Evolutionary conservation across 441 rosid species (phyloP), one percentile per base, ranked within the genome.

Genomic region (Erodium texanum): DNA sequence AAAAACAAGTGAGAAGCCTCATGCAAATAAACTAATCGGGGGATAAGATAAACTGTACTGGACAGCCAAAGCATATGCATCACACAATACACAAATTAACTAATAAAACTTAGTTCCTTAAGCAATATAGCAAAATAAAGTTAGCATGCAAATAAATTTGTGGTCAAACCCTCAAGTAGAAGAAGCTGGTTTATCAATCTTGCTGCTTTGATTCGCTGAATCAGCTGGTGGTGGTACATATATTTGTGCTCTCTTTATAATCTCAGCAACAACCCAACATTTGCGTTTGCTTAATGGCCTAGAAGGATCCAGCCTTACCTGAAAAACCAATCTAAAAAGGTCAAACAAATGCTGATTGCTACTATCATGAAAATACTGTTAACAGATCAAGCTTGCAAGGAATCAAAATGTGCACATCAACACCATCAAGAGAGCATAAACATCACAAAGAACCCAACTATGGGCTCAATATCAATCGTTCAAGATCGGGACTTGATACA

Each of bases 301-400:
- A 20, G 93, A 90, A 45, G 95, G 93, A 82, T 90, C 97, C 77
- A 89, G 80, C 72, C 86, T 85, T 70, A 93, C 96, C 93, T 86
- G 79, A 64, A 64, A 65, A 24, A 19, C 16, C 59, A 58, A 58
- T 58, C 7, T 8, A 6, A 56, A 56, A 22, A 41, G 48, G 48
- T 41, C 62, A 58, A 58, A 27, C 20, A 23, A 20, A 22, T 20
- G 12, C 27, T 58, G 27, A 52, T 12, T 58, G 22, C 62, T 58
- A 58, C 24, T 10, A 8, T 11, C 11, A 22, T 22, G 62, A 58
- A 52, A 52, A 52, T 16, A 18, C 2, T 52, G n/a, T n/a, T 0
- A 58, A 58, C 5, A 23, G 24, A 19, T 18, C 22, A 18, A 58
- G 22, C 5, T 58, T 23, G 7, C 7, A 29, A 58, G 29, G 15